Evolutionary conservation across 345 rosid species (phyloP), one percentile per base, ranked within the genome.

Genomic region (Rhodamnia rubescens): DNA sequence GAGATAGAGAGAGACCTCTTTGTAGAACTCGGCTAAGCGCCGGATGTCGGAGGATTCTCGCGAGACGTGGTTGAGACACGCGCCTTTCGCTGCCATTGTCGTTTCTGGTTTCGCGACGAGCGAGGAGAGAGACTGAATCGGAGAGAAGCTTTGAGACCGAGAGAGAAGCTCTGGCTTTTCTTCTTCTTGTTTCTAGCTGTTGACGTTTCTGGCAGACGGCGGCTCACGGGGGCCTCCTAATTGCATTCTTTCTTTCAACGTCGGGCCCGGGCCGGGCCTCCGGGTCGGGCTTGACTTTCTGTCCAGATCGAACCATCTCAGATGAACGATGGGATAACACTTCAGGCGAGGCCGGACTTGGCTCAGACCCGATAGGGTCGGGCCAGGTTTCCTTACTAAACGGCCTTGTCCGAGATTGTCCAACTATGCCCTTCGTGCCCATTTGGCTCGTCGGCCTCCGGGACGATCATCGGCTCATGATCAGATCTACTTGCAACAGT

Each of bases 21-120:
- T 89, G 94, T 97, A 95, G 90, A 94, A 95, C 36, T 89, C 42
- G 50, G 98, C 96, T 53, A 97, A 97, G 84, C 94, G 95, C 81
- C 88, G 85, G 53, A 95, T 50, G 87, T 95, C 94, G 6, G 97
- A 90, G 75, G 98, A 94, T 89, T 95, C 98, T 89, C 99, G 90
- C 84, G 99, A 92, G 84, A 97, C 91, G 88, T 97, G 98, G 90
- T 92, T 93, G 12, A 95, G 94, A 85, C 53, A 88, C 85, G 88
- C 94, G 83, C 87, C 92, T 42, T 88, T 59, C 12, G 93, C 92
- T 32, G 97, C 92, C 94, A 93, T 92, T 51, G 84, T 36, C 36
- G 78, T 36, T 69, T 2, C 78, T 32, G 47, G 78, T 32, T 21
- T 20, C 11, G 47, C 20, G 47, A 69, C 47, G 47, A 32, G 22